Conservation (phyloP, 352 stramenopile species). For the Phytophthora parvispora region DNA sequence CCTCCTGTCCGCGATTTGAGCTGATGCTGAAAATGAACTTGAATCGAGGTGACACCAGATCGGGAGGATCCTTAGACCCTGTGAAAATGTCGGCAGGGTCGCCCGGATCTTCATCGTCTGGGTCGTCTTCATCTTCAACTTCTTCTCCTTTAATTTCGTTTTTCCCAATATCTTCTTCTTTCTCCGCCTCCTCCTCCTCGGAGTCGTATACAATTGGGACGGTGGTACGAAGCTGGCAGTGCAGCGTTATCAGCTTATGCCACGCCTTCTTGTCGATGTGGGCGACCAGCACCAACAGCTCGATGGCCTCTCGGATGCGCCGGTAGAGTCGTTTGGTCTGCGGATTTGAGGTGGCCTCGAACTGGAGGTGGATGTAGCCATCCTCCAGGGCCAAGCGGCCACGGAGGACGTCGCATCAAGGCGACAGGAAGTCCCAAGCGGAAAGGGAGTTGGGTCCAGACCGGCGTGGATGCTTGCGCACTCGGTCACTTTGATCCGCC, state of each 20-base stretch:
- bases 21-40: not conserved
- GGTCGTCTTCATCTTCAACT: too few species aligned
- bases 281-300: not conserved
- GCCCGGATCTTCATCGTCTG: too few species aligned
- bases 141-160: too few species aligned
- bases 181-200: too few species aligned
- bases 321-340: not conserved
- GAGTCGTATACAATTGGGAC: too few species aligned
- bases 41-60: not conserved
- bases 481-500: too few species aligned
- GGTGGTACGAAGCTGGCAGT: not conserved
- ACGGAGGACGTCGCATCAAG: not conserved
- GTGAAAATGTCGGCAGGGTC: too few species aligned
- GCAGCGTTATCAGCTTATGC: not conserved
- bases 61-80: not conserved
- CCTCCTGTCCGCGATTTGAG: too few species aligned
- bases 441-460: too few species aligned
- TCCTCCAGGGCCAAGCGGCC: not conserved
- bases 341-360: too few species aligned
- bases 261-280: not conserved
- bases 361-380: not conserved
- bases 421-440: not conserved
- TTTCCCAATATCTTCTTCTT: too few species aligned
- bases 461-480: too few species aligned
- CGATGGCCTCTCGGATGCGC: not conserved